Percentiles rank a stretch among this genome's conserved stretches.
These are phyloP conservation scores for Citrullus amarus DNA, from an alignment of 306 rosid species.

Conservation along the genomic window DNA sequence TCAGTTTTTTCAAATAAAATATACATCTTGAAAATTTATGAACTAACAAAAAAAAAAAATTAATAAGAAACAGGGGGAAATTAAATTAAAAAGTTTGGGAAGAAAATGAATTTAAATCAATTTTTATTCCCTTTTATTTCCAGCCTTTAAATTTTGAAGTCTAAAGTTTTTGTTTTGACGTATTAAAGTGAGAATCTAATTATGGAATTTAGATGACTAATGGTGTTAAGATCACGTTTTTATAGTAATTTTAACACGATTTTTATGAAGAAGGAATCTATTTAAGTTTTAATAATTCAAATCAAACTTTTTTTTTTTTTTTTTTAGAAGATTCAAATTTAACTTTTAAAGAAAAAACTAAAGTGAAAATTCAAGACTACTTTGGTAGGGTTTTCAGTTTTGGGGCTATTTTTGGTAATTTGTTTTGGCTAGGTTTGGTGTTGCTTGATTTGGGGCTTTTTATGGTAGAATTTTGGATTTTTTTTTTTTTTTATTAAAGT, in stretches of 20 bases:
- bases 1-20: too few species aligned
- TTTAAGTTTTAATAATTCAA: background rate
- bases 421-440: background rate
- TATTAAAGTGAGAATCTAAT: background rate
- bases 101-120: background rate
- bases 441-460: background rate
- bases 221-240: background rate
- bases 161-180: background rate
- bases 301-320: background rate
- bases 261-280: background rate
- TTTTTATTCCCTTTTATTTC: background rate
- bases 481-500: background rate
- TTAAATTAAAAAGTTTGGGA: too few species aligned
- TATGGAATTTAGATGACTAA: background rate
- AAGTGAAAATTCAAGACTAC: background rate
- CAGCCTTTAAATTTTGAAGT: background rate
- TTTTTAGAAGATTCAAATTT: too few species aligned
- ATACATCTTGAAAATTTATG: too few species aligned
- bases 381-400: background rate
- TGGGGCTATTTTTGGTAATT: background rate
- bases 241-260: background rate
- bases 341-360: background rate
- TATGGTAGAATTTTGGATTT: background rate
- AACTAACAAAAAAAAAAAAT: too few species aligned
- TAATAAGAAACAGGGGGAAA: too few species aligned